A percentile compares a stretch with the other conserved stretches of the same genome.
Evolutionary conservation across 176 grass and related monocot genomes (phyloP).

Genomic region (Zea mays): DNA sequence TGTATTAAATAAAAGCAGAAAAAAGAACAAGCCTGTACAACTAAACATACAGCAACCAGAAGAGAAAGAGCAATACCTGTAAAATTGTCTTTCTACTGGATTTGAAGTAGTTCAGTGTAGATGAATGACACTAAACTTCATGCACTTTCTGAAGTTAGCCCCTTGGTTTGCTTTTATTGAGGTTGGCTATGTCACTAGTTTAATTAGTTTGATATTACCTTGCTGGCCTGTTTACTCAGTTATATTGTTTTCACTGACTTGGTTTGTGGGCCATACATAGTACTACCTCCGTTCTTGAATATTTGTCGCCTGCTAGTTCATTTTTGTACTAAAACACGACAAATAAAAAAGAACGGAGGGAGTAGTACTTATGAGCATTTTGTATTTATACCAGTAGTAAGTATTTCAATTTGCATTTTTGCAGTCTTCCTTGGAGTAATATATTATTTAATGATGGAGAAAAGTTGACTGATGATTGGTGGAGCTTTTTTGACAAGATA

Average conservation of each 20-base stretch:
- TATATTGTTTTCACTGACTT: slow-evolving; percentile 17
- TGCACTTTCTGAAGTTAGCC: not conserved
- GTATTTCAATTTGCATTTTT: slow-evolving; percentile 43
- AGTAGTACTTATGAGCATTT: slow-evolving; percentile 11
- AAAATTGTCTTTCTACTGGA: not conserved
- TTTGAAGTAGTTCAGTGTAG: slow-evolving; percentile 1
- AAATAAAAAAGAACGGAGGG: no score
- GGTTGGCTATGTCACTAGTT: not conserved
- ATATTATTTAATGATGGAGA: slow-evolving; percentile 52
- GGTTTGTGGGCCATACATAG: slow-evolving; percentile 12
- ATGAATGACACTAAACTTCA: slow-evolving; percentile 32
- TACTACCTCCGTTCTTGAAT: no score
- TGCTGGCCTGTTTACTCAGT: not conserved
- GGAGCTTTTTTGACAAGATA: slow-evolving; percentile 85
- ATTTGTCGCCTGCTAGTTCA: no score
- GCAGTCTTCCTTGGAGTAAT: slow-evolving; percentile 64
- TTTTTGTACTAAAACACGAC: no score
- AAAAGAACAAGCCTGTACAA: no score
- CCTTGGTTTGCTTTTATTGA: not conserved
- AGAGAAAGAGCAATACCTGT: not conserved
- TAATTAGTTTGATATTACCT: slow-evolving; percentile 13
- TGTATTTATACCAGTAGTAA: slow-evolving; percentile 27
- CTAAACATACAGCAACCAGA: no score
- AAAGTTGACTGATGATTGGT: slow-evolving; percentile 57
- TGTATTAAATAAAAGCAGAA: no score